Base-by-base conservation (phyloP, 2,329 filamentous ascomycete genomes). In the Phaeomoniella chlamydospora region DNA sequence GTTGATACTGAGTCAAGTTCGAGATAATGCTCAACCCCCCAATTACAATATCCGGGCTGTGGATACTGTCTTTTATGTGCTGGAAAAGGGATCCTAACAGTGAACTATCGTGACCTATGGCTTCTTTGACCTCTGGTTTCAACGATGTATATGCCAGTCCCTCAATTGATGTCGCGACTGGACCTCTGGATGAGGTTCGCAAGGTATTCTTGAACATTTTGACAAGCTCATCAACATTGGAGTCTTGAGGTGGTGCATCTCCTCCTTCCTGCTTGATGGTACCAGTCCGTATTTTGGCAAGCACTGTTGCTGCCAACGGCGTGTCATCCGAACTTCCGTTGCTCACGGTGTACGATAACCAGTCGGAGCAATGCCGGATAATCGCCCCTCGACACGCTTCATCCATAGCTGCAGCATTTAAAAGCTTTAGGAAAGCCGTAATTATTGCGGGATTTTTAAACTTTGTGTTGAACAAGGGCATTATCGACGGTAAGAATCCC, bases 331-430 rank as follows among this genome's bases (percentile, higher is more conserved):
- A 74, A 18, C 72, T 72, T 40, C 80, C 75, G 50, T 83, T 77
- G 44, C 78, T 77, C 37, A 92, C 73, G 36, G 92, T 73, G 47
- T 88, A 80, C 51, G 87, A 80, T 22, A 98, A 67, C 85, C 88
- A 96, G 38, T 83, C 76, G 18, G 73, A 67, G 55, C 88, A 94
- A 51, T 93, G 77, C 54, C 86, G 86, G 45, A 76, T 72, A 41
- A 96, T 81, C 5, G 81, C 80, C 45, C 87, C 81, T 15, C 90
- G 75, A 50, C 87, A 96, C 5, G 73, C 64, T 33, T 75, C 70
- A 52, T 92, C 82, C 57, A 94, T 82, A 57, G 86, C 94, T 4
- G 88, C 87, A 10, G 84, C 85, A 57, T 87, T 94, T 39, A 98
- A 68, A 61, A 98, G 75, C 50, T 94, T 83, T 45, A 98, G 59